Evolutionary conservation across 2,329 filamentous ascomycete species (phyloP), one percentile per base, ranked within the genome.

Genomic region (Fusarium lyarnte): DNA sequence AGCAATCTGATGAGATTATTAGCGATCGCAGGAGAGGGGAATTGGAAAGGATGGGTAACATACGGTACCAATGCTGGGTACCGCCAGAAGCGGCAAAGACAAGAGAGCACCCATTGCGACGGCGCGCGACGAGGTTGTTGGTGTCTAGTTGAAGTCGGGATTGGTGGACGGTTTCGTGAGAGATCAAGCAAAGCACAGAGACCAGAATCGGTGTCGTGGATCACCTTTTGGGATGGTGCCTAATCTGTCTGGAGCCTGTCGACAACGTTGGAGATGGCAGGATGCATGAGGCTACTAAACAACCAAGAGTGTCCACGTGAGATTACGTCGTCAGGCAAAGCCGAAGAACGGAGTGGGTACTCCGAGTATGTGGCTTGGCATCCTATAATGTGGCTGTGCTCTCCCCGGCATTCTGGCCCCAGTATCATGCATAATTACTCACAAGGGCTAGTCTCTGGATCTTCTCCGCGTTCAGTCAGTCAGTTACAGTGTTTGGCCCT

Each of bases 21-120:
- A 75, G 70, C 17, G n/a, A 59, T 49, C 27, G 47, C n/a, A 25
- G 23, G 31, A 31, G 27, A 33, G 33, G 29, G 12, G 23, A 27
- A 25, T 23, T 36, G 6, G 5, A 19, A 27, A 33, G 35, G 41
- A 38, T 36, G 43, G 65, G 52, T 43, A 68, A 87, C 92, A 72
- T 91, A 98, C 94, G 60, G 94, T 94, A 82, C 93, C 90, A 75
- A 93, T 85, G 85, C 94, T 94, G 72, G 96, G 96, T 75, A 99
- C 82, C 75, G 94, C 95, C 83, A 99, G 85, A 72, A 99, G 87
- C 76, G 96, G 96, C 70, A 99, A 83, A 70, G 95, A 98, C 61
- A 99, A 88, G 78, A 97, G 85, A 76, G 94, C 95, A 79, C 96
- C 96, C 96, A 99, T 99, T 58, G 63, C 76, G 68, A 66, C 52